phyloP scores from a whole-genome alignment of 192 early-diverging fungal species.

The Funneliformis mosseae region DNA sequence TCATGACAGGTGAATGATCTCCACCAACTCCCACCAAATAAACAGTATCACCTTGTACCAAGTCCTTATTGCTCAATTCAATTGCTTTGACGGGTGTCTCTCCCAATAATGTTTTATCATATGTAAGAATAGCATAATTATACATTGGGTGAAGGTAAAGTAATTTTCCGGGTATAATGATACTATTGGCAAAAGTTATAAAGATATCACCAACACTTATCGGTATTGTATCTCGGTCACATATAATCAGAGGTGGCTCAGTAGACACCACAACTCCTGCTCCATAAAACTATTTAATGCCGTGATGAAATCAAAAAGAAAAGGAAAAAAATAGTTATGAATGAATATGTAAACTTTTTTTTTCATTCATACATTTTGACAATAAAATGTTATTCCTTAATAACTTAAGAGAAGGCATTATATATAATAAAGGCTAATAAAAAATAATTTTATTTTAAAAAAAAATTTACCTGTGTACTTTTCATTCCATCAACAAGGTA shows the following conservation, averaged over 20 bases:
- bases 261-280: slow-evolving; percentile 81
- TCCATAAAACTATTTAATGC: slow-evolving; percentile 52
- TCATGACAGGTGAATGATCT: slow-evolving; percentile 57
- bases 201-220: slow-evolving; percentile 77
- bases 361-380: too few relatives aligned
- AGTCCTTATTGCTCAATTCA: slow-evolving; percentile 55
- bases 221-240: slow-evolving; percentile 80
- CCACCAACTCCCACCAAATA: slow-evolving; percentile 58
- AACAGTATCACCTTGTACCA: slow-evolving; percentile 67
- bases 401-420: background rate
- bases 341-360: too few relatives aligned
- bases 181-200: slow-evolving; percentile 83
- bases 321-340: background rate
- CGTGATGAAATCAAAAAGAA: background rate
- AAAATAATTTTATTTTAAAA: background rate
- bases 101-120: slow-evolving; percentile 75
- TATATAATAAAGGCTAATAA: background rate
- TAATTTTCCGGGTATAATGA: slow-evolving; percentile 85
- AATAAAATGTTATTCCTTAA: too few relatives aligned
- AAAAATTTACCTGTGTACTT: slow-evolving; percentile 49
- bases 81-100: slow-evolving; percentile 70
- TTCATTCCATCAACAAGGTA: slow-evolving; percentile 78
- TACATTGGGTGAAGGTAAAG: slow-evolving; percentile 85
- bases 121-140: slow-evolving; percentile 85
- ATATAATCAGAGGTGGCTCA: slow-evolving; percentile 77